Evolutionary conservation across 2,329 filamentous ascomycete species (phyloP).

Genomic region (Saccharata proteae): DNA sequence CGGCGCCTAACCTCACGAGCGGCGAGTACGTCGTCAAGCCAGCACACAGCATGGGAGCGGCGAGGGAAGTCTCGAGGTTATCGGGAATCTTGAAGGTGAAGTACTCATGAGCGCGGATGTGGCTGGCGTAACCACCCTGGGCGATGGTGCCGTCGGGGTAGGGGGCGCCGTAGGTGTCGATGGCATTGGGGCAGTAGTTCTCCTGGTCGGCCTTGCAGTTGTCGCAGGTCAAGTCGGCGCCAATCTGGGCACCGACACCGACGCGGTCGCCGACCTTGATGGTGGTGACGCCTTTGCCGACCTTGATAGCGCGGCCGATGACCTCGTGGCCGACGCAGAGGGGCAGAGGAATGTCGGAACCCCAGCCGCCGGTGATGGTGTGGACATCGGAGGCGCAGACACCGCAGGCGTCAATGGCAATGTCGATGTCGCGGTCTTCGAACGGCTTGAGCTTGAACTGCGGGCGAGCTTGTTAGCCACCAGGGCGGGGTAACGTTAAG

Average conservation of each 20-base stretch:
- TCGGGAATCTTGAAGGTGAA: slow-evolving; percentile 68
- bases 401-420: slow-evolving; percentile 59
- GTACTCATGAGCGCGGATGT: slow-evolving; percentile 66
- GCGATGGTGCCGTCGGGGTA: slow-evolving; percentile 49
- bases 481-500: background rate
- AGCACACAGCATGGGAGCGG: slow-evolving; percentile 74
- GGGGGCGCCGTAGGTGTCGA: slow-evolving; percentile 39
- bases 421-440: slow-evolving; percentile 74
- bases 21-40: slow-evolving; percentile 72
- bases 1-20: slow-evolving; percentile 61
- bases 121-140: slow-evolving; percentile 54
- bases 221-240: slow-evolving; percentile 36
- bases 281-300: slow-evolving; percentile 37
- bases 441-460: slow-evolving; percentile 77
- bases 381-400: slow-evolving; percentile 39
- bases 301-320: slow-evolving; percentile 37
- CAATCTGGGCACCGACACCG: slow-evolving; percentile 39
- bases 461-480: slow-evolving; percentile 2
- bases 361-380: slow-evolving; percentile 49
- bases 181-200: slow-evolving; percentile 39
- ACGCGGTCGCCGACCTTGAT: slow-evolving; percentile 36
- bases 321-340: slow-evolving; percentile 56
- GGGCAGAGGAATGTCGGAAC: slow-evolving; percentile 46
- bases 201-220: slow-evolving; percentile 42
- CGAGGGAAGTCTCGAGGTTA: slow-evolving; percentile 45